Evolutionary conservation across 176 grass and related monocot species (phyloP), one percentile per base, ranked within the genome.

Genomic region (Carex parvula): DNA sequence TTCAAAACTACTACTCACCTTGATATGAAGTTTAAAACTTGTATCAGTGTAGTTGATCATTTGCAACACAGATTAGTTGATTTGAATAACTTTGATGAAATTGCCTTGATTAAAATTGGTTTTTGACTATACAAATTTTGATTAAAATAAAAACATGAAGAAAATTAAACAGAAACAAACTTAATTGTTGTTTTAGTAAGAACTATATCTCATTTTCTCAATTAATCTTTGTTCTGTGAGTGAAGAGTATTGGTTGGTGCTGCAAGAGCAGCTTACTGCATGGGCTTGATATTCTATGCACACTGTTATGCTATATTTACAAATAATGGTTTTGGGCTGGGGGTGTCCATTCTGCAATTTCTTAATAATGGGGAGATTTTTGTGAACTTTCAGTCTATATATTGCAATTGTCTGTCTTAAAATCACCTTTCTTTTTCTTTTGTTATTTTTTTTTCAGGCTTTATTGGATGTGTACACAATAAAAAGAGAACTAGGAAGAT

Each of bases 391-490:
- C 48, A 55, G 11, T 32, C 3, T 76, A 32, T 76, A 55, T 17
- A 54, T 29, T 55, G 22, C 13, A 55, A 54, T 76, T 76, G 46
- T 53, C 15, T 16, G 14, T 54, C 0, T 76, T 55, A 30, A 75
- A 26, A 55, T 76, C 46, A 54, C 48, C 48, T 10, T 64, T 70
- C 64, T 81, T 84, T 14, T 48, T 54, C 79, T n/a, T 70, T 89
- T 77, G 41, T n/a, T 67, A 52, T 10, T 18, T 71, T 72, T 84
- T 81, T 32, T 91, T 73, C 86, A 98, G 91, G 91, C 92, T 91
- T 22, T 98, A 68, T 86, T 95, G 89, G 92, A 98, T 89, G 91
- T 98, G 29, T 95, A 93, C 55, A 91, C 95, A 44, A 95, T 98
- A 90, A 89, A 98, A 88, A 94, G 95, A 89, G 95, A 98, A 89